These are phyloP conservation scores for Huntiella moniliformis DNA, from an alignment of 2,329 filamentous ascomycete species.

Conservation along the genomic window DNA sequence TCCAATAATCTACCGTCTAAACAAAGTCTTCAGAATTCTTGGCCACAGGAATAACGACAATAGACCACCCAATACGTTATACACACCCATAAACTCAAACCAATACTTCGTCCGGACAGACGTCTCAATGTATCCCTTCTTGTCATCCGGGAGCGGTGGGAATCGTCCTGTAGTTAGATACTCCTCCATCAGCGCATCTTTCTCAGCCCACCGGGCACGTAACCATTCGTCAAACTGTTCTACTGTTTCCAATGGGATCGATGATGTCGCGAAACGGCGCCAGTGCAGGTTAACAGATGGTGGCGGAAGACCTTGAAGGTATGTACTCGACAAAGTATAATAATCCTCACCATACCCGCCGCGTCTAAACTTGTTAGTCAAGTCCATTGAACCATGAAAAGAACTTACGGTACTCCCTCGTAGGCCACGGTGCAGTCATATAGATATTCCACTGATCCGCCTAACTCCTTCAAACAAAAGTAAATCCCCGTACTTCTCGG, in stretches of 20 bases:
- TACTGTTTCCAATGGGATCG: constrained; percentile 61
- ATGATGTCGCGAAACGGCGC: constrained; percentile 62
- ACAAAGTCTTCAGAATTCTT: no score
- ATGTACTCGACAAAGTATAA: constrained; percentile 73
- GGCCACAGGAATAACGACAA: not conserved
- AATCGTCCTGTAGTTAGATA: constrained; percentile 64
- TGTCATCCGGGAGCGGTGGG: constrained; percentile 25
- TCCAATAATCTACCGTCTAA: constrained; percentile 10
- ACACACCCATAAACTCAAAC: constrained; percentile 11
- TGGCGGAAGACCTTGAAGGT: constrained; percentile 71
- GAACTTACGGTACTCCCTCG: constrained; percentile 71
- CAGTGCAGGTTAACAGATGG: constrained; percentile 96
- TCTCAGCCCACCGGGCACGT: constrained; percentile 72
- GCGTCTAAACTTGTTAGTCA: constrained; percentile 28
- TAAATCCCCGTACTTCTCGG: constrained; percentile 65
- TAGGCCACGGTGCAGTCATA: constrained; percentile 94
- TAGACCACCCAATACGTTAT: constrained; percentile 9
- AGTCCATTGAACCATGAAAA: not conserved
- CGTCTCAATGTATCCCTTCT: constrained; percentile 12
- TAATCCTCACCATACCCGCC: constrained; percentile 77
- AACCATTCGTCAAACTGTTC: constrained; percentile 73
- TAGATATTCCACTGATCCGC: constrained; percentile 57
- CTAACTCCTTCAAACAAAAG: constrained; percentile 61
- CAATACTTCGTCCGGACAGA: constrained; percentile 9
- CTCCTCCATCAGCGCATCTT: constrained; percentile 73